A percentile compares a stretch with the other conserved stretches of the same genome.
Conservation (phyloP, 192 early-diverging fungal genomes). For the Coemansia sp. region DNA sequence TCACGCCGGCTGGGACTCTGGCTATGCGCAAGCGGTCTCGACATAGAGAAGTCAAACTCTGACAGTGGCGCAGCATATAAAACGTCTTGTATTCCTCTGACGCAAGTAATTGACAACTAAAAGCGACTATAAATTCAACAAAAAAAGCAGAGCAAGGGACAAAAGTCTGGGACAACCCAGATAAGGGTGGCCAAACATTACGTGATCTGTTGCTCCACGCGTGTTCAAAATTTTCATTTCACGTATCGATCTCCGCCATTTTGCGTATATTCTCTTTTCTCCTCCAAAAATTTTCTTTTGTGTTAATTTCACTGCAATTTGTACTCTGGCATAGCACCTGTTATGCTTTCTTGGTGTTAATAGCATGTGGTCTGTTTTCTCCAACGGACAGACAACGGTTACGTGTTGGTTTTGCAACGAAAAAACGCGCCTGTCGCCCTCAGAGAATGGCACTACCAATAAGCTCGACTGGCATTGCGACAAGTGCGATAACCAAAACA, state of each 20-base stretch:
- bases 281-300: conserved; percentile 2
- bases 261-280: not conserved
- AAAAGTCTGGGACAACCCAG: no score
- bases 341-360: conserved; percentile 10
- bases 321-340: not conserved
- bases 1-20: not conserved
- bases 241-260: conserved; percentile 1
- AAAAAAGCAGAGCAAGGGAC: no score
- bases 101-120: not conserved
- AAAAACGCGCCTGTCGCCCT: conserved; percentile 18
- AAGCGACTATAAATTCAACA: not conserved
- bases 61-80: not conserved
- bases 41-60: not conserved
- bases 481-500: conserved; percentile 46
- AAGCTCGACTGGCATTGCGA: conserved; percentile 42
- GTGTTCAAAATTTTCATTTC: not conserved
- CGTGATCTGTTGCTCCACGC: no score
- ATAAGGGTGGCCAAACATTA: no score
- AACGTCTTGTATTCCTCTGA: not conserved
- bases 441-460: not conserved
- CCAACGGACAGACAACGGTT: conserved; percentile 19
- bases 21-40: not conserved
- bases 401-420: conserved; percentile 53
- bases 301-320: conserved; percentile 1
- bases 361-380: conserved; percentile 43